Evolutionary conservation across 208 protist species (phyloP).

Genomic region (Phytomonas sp.): DNA sequence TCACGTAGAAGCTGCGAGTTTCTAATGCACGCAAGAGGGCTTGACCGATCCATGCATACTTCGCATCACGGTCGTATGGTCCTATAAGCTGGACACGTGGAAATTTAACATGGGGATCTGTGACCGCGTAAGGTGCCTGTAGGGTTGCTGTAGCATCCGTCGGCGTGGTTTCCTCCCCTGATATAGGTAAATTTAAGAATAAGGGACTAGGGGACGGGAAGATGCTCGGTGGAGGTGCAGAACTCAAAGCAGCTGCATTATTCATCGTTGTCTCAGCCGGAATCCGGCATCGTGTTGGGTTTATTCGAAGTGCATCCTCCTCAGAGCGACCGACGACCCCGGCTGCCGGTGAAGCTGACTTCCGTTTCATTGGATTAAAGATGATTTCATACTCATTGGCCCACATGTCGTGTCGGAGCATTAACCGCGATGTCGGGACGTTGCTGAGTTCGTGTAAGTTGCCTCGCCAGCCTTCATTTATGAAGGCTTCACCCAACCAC

Average conservation of each 20-base stretch:
- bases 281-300: neutral
- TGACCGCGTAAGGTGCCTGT: slow-evolving; percentile 44
- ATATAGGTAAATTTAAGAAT: neutral
- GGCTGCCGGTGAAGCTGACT: slow-evolving; percentile 9
- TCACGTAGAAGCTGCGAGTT: slow-evolving; percentile 52
- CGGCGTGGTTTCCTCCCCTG: neutral
- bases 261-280: neutral
- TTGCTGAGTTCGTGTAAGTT: slow-evolving; percentile 54
- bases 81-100: slow-evolving; percentile 54
- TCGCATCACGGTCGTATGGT: slow-evolving; percentile 52
- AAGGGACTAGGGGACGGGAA: neutral
- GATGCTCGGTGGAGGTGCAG: neutral
- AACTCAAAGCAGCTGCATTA: neutral
- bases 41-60: slow-evolving; percentile 49
- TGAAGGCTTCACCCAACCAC: slow-evolving; percentile 68
- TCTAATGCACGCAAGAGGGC: slow-evolving; percentile 66
- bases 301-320: neutral
- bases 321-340: neutral
- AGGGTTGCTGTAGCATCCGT: neutral
- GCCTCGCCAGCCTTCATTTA: slow-evolving; percentile 43
- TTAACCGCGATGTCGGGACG: slow-evolving; percentile 62
- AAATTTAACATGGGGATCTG: slow-evolving; percentile 56
- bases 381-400: slow-evolving; percentile 25
- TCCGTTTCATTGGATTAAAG: slow-evolving; percentile 5
- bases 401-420: slow-evolving; percentile 68